Base-by-base conservation (phyloP, 1,284 basidiomycete genomes). In the Cryptococcus neoformans region DNA sequence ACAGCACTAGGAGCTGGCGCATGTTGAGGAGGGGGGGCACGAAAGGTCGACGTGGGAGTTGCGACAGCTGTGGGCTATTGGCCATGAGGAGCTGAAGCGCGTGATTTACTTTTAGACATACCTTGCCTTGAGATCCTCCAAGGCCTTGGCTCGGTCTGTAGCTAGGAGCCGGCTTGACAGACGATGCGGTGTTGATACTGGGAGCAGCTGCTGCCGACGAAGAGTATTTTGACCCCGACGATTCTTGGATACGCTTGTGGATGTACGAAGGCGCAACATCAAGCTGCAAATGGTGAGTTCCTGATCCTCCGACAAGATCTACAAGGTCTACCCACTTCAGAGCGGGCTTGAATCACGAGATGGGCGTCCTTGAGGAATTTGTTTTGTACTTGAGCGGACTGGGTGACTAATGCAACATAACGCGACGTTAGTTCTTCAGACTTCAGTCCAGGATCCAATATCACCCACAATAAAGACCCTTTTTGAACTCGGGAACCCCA, bases 401-500 rank as follows among this genome's bases (percentile, higher is more conserved):
- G 93, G 6, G 87, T 88, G 69, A 90, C 80, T 81, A 21, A 21
- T 21, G 21, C 21, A 21, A 21, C 21, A 21, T 56, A 6, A 12
- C 3, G 51, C 39, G 3, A 16, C 37, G 21, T 40, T 10, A n/a
- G 45, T 47, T 2, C n/a, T 14, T 5, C 45, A 47, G 34, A 7
- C 16, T n/a, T 41, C 49, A 34, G 11, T 37, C 52, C 51, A 40
- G 39, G 35, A 17, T 8, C 35, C 48, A 51, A 4, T 12, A 5
- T 34, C 5, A 73, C 80, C 54, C 58, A 81, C 83, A 87, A 79
- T 97, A 98, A 35, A 97, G 82, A 12, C 94, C 95, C 77, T 98
- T 98, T 75, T 89, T 87, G 38, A 82, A 83, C 76, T 88, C 92
- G 14, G 94, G 94, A 0, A 98, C 95, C 65, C 95, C 94, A 69